Base-by-base conservation (phyloP, 495 filamentous ascomycete species). In the Hypoxylon subgilvum region DNA sequence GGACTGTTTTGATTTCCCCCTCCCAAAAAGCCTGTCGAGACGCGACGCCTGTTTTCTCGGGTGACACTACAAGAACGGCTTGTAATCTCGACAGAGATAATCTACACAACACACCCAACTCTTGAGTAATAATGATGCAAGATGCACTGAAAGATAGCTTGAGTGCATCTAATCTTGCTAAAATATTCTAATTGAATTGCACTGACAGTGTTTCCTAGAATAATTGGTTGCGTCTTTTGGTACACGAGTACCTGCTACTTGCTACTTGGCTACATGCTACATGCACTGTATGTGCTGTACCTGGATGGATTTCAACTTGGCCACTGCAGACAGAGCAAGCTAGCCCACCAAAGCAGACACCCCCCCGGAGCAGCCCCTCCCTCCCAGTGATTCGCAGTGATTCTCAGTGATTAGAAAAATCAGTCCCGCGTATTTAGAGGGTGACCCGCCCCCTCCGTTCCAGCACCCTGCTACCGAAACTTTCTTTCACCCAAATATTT, bases 341-440 rank as follows among this genome's bases (percentile, higher is more conserved):
- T 34, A 46, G 45, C 43, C 52, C 50, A 50, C 50, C 52, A 47
- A 25, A 55, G 42, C 36, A 27, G 51, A 47, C 27, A 39, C 52
- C 39, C 61, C 50, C 48, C 52, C 56, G 49, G 38, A 55, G 22
- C 48, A 62, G 23, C 57, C 51, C 41, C 42, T 44, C 51, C 52
- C 43, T 43, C 48, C 42, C 50, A 63, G 49, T 62, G 66, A 66
- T 67, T n/a, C n/a, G n/a, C n/a, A n/a, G n/a, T n/a, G n/a, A n/a
- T n/a, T n/a, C n/a, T n/a, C 52, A 57, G 47, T 63, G 59, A 63
- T 66, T 63, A 56, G 54, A 42, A 54, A 65, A 69, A 69, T 69
- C 67, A 69, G 66, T 21, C 54, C 39, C 50, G 47, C 54, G 45
- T 70, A 70, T 68, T 70, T 68, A 66, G 67, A 69, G 60, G 51